Evolutionary conservation across 2,329 filamentous ascomycete genomes (phyloP), one percentile per base, ranked within the genome.

Genomic region (Aspergillus quadrilineatus): DNA sequence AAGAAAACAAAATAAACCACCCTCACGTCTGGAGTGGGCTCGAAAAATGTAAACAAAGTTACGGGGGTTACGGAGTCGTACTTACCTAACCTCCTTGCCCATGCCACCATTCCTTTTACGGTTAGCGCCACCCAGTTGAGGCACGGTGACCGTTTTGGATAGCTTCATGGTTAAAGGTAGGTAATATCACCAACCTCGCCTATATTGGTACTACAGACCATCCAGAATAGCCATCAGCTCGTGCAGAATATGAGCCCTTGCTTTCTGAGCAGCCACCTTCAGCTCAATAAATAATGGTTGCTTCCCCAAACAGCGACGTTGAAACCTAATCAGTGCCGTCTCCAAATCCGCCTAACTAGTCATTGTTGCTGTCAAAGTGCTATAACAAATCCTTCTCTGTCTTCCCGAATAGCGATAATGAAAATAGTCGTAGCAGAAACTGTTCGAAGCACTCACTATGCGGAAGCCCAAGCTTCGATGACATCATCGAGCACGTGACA

Each of bases 401-500:
- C 7, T 12, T 34, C 32, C 32, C 32, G 32, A 37, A 14, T 14
- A 12, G 34, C 12, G 34, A 37, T 34, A 34, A 10, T 34, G 30
- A 34, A 34, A 7, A 8, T 34, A 34, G 10, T 10, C 30, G 22
- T 3, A 22, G 22, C 22, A 22, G 22, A 22, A 4, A 22, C 22
- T 22, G 22, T 22, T 22, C 22, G 22, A 22, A 22, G 22, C 22
- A 22, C 22, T 22, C 22, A 22, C 22, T 22, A 22, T 22, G 22
- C 22, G 22, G 22, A 22, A 22, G 22, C 22, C 22, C 22, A 22
- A 22, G 3, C 34, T 9, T 4, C 34, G 22, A 60, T 66, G 65
- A 68, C 67, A 69, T 70, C 68, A 70, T 57, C 17, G 7, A 14
- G 3, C 34, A 37, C 34, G 34, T 37, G 34, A 37, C 30, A 5